Percentiles rank a stretch among this genome's conserved stretches.
Evolutionary conservation across 2,329 filamentous ascomycete genomes (phyloP).

Genomic region (Pochonia chlamydosporia): DNA sequence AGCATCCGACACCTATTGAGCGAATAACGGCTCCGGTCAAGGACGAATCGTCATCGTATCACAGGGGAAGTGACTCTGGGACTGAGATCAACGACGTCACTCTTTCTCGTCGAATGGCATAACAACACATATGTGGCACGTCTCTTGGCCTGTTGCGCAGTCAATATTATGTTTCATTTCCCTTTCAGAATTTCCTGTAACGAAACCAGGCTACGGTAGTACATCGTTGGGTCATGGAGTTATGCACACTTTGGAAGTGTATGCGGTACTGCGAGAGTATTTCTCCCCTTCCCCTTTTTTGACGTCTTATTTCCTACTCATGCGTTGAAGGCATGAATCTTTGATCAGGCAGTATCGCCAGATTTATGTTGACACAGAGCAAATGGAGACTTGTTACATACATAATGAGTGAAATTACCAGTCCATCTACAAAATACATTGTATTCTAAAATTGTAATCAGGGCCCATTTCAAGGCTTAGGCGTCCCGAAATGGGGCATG

Average conservation of each 20-base stretch:
- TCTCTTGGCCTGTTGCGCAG: slow-evolving; percentile 5
- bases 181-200: background rate
- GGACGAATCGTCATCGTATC: slow-evolving; percentile 20
- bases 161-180: background rate
- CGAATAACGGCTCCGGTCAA: slow-evolving; percentile 22
- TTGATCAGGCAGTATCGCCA: slow-evolving; percentile 6
- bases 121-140: background rate
- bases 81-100: slow-evolving; percentile 29
- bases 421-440: background rate
- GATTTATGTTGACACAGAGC: background rate
- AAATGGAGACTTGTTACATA: slow-evolving; percentile 1
- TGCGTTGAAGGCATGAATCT: background rate
- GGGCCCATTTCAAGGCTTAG: too few species aligned
- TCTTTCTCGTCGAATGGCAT: slow-evolving; percentile 14
- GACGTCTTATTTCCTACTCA: background rate
- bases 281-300: background rate
- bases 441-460: background rate
- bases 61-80: slow-evolving; percentile 30
- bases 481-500: too few species aligned
- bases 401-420: background rate
- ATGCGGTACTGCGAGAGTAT: background rate
- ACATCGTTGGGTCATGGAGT: slow-evolving; percentile 1
- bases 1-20: slow-evolving; percentile 30
- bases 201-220: background rate
- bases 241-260: background rate